Evolutionary conservation across 2,329 filamentous ascomycete species (phyloP), one percentile per base, ranked within the genome.

Genomic region (Lomentospora prolificans): DNA sequence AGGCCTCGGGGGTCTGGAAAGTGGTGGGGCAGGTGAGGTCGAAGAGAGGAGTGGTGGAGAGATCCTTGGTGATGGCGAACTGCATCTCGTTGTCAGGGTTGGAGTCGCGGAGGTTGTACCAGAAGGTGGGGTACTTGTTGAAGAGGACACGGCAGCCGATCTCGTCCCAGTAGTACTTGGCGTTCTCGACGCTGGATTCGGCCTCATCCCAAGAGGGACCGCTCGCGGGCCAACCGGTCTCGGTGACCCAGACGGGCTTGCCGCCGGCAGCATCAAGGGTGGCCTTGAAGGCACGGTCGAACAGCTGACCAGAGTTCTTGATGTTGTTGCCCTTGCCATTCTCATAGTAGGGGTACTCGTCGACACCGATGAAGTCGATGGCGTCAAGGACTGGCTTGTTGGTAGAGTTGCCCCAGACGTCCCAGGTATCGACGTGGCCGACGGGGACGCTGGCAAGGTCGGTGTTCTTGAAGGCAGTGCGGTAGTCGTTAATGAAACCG

Each of bases 341-440:
- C 74, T 95, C 82, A 73, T 85, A 95, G 78, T 90, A 95, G 19
- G 79, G 89, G 80, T 94, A 95, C 22, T 85, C 86, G 67, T 95
- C 89, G 67, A 92, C 82, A 61, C 90, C 90, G 58, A 95, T 69
- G 78, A 84, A 95, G 75, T 95, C 90, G 59, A 78, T 72, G 48
- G 80, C 81, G 10, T 84, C 75, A 58, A 89, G 82, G 58, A 95
- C 82, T 41, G 77, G 81, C 53, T 72, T 71, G 79, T 92, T 95
- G 65, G 84, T 81, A 55, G 71, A 69, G 69, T 95, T 90, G 67
- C 82, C 82, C 77, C 84, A 91, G 54, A 81, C 82, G 36, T 85
- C 89, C 89, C 89, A 95, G 53, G 90, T 95, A 67, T 95, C 90
- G 67, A 95, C 90, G 71, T 95, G 90, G 55, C 90, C 90, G 58